phyloP scores from a whole-genome alignment of 257 asterid species.

The Solanum virginianum region DNA sequence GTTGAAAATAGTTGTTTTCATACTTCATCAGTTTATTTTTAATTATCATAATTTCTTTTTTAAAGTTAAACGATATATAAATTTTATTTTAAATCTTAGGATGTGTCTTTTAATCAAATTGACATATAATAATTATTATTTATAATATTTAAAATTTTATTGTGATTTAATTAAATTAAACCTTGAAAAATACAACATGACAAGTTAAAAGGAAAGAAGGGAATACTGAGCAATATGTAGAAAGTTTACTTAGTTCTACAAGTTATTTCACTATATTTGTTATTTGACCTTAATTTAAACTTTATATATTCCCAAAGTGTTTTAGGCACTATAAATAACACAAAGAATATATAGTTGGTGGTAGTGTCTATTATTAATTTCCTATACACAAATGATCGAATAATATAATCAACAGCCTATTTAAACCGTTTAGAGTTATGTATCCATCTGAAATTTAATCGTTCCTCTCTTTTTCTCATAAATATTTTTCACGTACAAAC shows the following conservation, averaged over 20 bases:
- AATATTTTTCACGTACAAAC: neutral
- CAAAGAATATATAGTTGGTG: neutral
- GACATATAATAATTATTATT: too few relatives aligned
- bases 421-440: neutral
- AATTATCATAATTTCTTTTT: too few relatives aligned
- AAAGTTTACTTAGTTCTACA: neutral
- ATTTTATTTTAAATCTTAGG: too few relatives aligned
- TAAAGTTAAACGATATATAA: too few relatives aligned
- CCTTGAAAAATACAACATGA: too few relatives aligned
- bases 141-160: too few relatives aligned
- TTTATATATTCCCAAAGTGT: neutral
- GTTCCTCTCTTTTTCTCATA: neutral
- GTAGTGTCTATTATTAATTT: too few relatives aligned
- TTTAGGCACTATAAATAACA: neutral
- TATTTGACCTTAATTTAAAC: neutral
- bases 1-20: neutral
- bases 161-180: too few relatives aligned
- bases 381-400: neutral
- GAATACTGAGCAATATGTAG: neutral
- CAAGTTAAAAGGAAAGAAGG: too few relatives aligned
- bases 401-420: neutral
- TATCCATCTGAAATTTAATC: neutral
- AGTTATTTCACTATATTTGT: neutral
- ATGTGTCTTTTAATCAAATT: too few relatives aligned
- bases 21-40: too few relatives aligned